A percentile compares a stretch with the other conserved stretches of the same genome.
phyloP scores from a whole-genome alignment of 2,329 filamentous ascomycete genomes.

The Blastomyces percursus region DNA sequence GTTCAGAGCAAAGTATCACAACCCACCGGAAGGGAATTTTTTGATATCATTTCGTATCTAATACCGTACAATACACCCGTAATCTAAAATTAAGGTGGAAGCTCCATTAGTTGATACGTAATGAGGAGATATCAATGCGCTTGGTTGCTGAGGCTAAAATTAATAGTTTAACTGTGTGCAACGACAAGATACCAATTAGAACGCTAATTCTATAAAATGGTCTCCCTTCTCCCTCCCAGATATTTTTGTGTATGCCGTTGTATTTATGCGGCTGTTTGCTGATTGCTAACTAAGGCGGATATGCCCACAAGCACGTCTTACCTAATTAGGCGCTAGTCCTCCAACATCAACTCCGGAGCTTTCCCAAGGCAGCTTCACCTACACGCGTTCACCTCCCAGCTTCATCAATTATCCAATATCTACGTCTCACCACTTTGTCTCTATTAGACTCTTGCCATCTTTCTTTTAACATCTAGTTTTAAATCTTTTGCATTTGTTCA shows the following conservation, averaged over 20 bases:
- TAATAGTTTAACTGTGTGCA: background rate
- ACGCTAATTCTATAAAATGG: background rate
- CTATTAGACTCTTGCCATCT: background rate
- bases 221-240: background rate
- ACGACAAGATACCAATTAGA: background rate
- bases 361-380: slow-evolving; percentile 26
- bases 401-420: slow-evolving; percentile 11
- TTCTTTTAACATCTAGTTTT: background rate
- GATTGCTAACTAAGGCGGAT: background rate
- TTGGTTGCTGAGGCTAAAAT: no score
- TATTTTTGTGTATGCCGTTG: background rate
- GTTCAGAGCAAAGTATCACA: background rate
- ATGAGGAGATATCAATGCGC: background rate
- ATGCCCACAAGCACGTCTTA: background rate
- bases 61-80: background rate
- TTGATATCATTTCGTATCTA: background rate
- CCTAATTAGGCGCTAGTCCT: slow-evolving; percentile 2
- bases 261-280: background rate
- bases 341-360: slow-evolving; percentile 6
- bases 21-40: background rate
- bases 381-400: slow-evolving; percentile 22
- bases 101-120: background rate
- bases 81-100: background rate
- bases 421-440: slow-evolving; percentile 15
- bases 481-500: slow-evolving; percentile 5